Conservation (phyloP, 768 basidiomycete species). For the Termitomyces sp. region DNA sequence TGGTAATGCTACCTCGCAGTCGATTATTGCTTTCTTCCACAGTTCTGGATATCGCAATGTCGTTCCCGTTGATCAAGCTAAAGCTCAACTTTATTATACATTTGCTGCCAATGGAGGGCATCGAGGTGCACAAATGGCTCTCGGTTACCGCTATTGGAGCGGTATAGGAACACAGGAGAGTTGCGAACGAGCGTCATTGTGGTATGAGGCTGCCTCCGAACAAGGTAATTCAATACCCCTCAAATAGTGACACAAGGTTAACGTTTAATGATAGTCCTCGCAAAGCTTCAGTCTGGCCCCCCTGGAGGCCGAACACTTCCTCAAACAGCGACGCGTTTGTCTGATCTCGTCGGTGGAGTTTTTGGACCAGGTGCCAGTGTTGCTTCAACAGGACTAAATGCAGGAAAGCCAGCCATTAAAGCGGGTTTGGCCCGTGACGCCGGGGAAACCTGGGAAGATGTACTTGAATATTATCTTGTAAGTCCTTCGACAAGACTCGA, state of each 20-base stretch:
- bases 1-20: constrained; percentile 86
- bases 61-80: constrained; percentile 65
- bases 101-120: constrained; percentile 89
- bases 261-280: constrained; percentile 56
- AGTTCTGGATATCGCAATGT: constrained; percentile 76
- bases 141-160: constrained; percentile 94
- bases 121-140: constrained; percentile 86
- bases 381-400: constrained; percentile 80
- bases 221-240: constrained; percentile 46
- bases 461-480: constrained; percentile 89
- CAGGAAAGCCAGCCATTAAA: constrained; percentile 71
- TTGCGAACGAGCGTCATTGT: constrained; percentile 78
- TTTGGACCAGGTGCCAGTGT: constrained; percentile 95
- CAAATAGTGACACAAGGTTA: not conserved
- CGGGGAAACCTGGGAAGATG: constrained; percentile 92
- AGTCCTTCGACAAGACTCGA: constrained; percentile 14
- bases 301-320: constrained; percentile 89
- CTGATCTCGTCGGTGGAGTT: constrained; percentile 89
- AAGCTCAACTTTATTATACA: constrained; percentile 89
- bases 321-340: constrained; percentile 74
- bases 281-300: constrained; percentile 77
- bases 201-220: constrained; percentile 90
- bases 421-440: constrained; percentile 80
- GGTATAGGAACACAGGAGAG: constrained; percentile 90
- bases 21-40: constrained; percentile 83